Conservation (phyloP, 2,329 filamentous ascomycete genomes). For the Ceratocystis papillata region DNA sequence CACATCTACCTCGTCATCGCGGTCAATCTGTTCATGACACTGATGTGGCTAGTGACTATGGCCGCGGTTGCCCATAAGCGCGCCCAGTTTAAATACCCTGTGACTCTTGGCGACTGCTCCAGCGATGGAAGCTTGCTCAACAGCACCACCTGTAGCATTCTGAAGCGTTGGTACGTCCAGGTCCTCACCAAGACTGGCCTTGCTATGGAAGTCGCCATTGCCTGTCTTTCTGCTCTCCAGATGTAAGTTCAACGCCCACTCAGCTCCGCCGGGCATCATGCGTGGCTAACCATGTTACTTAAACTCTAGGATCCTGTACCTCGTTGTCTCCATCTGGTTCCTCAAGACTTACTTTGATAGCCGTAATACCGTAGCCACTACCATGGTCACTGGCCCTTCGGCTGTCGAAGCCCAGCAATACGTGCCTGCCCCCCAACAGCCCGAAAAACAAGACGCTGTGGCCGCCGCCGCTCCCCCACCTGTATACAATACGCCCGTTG, state of each 20-base stretch:
- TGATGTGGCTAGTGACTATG: conserved; percentile 40
- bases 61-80: conserved; percentile 35
- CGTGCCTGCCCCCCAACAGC: neutral
- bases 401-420: conserved; percentile 26
- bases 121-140: conserved; percentile 35
- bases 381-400: conserved; percentile 21
- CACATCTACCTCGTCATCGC: conserved; percentile 38
- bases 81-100: conserved; percentile 31
- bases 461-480: conserved; percentile 7
- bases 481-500: neutral
- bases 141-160: conserved; percentile 32
- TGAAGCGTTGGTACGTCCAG: conserved; percentile 28
- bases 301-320: conserved; percentile 33
- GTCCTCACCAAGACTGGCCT: conserved; percentile 33
- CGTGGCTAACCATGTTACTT: conserved; percentile 17
- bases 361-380: conserved; percentile 29
- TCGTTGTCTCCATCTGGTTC: conserved; percentile 33
- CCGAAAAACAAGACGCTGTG: neutral
- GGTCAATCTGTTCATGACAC: conserved; percentile 36
- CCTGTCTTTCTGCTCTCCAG: conserved; percentile 37
- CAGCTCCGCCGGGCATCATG: neutral
- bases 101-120: conserved; percentile 30
- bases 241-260: conserved; percentile 30
- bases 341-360: conserved; percentile 32
- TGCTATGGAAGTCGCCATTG: conserved; percentile 33